Evolutionary conservation across 371 early-diverging fungal species (phyloP).

Genomic region (Batrachochytrium dendrobatidis): DNA sequence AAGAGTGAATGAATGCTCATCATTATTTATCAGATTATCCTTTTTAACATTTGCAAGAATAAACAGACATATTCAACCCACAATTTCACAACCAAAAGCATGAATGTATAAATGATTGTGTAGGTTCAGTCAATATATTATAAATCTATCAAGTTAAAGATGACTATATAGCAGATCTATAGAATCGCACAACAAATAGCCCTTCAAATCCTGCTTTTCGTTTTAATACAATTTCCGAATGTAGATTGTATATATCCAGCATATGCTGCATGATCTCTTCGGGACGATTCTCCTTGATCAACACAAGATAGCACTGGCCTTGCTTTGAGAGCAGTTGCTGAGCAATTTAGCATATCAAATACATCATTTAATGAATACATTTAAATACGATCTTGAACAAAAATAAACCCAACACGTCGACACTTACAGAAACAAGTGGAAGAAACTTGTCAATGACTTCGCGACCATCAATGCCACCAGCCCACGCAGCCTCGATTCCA

Average conservation of each 20-base stretch:
- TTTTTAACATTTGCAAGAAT: too few species aligned
- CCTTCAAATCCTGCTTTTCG: slow-evolving; percentile 31
- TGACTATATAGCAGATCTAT: too few species aligned
- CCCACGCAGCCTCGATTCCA: slow-evolving; percentile 83
- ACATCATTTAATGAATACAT: neutral
- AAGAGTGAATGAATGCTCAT: too few species aligned
- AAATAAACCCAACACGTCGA: neutral
- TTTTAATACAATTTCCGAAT: slow-evolving; percentile 18
- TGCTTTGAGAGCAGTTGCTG: slow-evolving; percentile 57
- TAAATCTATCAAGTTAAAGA: too few species aligned
- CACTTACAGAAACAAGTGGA: slow-evolving; percentile 57
- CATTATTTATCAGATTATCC: too few species aligned
- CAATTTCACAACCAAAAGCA: too few species aligned
- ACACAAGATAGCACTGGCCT: slow-evolving; percentile 81
- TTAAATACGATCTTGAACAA: neutral
- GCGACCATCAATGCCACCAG: slow-evolving; percentile 88
- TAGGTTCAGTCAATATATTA: too few species aligned
- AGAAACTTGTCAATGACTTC: slow-evolving; percentile 82
- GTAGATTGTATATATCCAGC: slow-evolving; percentile 12
- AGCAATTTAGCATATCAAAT: neutral
- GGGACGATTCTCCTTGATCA: slow-evolving; percentile 85
- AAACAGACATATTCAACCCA: too few species aligned
- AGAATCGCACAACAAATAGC: slow-evolving; percentile 23
- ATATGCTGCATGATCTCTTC: slow-evolving; percentile 60
- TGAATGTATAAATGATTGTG: too few species aligned